Percentiles rank a stretch among this genome's conserved stretches.
Evolutionary conservation across 202 grass and related monocot species (phyloP).

Genomic region (Brachypodium distachyon): DNA sequence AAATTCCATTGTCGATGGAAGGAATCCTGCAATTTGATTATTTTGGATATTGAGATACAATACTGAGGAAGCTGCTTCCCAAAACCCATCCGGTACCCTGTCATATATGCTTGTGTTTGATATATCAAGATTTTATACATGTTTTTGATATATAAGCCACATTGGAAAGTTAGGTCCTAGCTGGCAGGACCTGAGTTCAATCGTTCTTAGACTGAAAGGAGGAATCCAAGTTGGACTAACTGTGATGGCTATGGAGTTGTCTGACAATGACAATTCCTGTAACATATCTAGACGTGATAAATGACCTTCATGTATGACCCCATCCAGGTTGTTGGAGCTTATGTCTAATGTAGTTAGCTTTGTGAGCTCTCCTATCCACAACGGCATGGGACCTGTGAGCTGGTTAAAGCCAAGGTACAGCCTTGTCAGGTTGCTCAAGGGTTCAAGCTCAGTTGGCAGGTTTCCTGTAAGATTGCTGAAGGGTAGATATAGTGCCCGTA

Average conservation of each 20-base stretch:
- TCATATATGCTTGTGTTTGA: slow-evolving; percentile 17
- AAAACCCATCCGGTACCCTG: slow-evolving; percentile 19
- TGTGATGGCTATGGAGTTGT: neutral
- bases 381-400: neutral
- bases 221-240: neutral
- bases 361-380: neutral
- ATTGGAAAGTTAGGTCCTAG: slow-evolving; percentile 17
- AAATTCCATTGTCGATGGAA: neutral
- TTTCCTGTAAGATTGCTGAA: neutral
- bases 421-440: neutral
- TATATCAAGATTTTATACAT: neutral
- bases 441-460: neutral
- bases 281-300: slow-evolving; percentile 1
- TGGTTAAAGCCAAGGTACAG: neutral
- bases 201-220: neutral
- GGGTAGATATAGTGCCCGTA: neutral
- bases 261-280: neutral
- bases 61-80: neutral
- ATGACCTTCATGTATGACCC: neutral
- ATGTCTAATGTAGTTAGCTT: neutral
- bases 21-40: neutral
- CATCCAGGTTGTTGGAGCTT: neutral
- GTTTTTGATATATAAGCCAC: slow-evolving; percentile 16
- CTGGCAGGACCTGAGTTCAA: neutral
- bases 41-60: rapidly evolving